Evolutionary conservation across 2,329 filamentous ascomycete genomes (phyloP).

Genomic region (Fusarium gaditjirri): DNA sequence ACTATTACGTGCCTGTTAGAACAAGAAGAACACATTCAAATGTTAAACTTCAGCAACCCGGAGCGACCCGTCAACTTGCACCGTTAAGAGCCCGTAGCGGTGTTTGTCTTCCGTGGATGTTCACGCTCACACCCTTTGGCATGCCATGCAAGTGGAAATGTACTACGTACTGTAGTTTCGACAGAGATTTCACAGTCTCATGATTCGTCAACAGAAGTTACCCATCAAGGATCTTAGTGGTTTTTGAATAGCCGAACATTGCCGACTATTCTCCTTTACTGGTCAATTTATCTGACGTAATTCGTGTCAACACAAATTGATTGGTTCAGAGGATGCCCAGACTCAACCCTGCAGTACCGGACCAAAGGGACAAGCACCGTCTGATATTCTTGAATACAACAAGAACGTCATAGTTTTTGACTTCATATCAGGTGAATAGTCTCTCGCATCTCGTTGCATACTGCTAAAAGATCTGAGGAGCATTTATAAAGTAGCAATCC

Average conservation of each 20-base stretch:
- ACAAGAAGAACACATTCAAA: neutral
- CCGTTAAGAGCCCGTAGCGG: slow-evolving; percentile 17
- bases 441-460: neutral
- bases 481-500: slow-evolving; percentile 3
- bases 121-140: slow-evolving; percentile 25
- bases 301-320: slow-evolving; percentile 4
- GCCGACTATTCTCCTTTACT: slow-evolving; percentile 43
- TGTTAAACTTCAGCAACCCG: slow-evolving; percentile 9
- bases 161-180: slow-evolving; percentile 2
- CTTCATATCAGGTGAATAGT: slow-evolving; percentile 14
- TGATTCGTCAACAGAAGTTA: slow-evolving; percentile 30
- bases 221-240: slow-evolving; percentile 15
- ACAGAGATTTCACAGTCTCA: slow-evolving; percentile 41
- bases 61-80: slow-evolving; percentile 22
- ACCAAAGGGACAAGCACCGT: slow-evolving; percentile 34
- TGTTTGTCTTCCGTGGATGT: slow-evolving; percentile 16
- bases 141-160: slow-evolving; percentile 35
- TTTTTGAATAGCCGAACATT: slow-evolving; percentile 36
- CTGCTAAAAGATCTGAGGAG: neutral
- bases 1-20: neutral
- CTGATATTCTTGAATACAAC: neutral
- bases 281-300: neutral
- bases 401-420: slow-evolving; percentile 6
- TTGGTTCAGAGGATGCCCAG: slow-evolving; percentile 32
- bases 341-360: slow-evolving; percentile 37